Base-by-base conservation (phyloP, 2,329 filamentous ascomycete species). In the Ustulina deusta region DNA sequence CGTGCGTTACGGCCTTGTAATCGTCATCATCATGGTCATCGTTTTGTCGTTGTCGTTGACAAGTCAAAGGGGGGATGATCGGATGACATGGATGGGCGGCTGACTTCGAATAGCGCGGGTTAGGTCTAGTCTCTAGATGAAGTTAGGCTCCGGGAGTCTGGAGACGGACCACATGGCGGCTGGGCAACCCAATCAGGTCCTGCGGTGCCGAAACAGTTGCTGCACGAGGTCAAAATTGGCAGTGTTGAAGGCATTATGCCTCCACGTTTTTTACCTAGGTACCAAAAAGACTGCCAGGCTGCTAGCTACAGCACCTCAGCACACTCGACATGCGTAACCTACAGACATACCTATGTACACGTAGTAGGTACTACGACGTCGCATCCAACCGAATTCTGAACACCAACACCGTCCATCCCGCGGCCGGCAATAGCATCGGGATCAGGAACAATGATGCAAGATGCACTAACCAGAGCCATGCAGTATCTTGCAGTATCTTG, bases 131-230 rank as follows among this genome's bases (percentile, higher is more conserved):
- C n/a, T 17, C 38, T 40, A 13, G 17, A 58, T 46, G 32, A 32
- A 49, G 57, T 51, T 61, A 61, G 44, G 57, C 42, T 40, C 38
- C 38, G 38, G 38, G 38, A 51, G 17, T 44, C 22, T 38, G 57
- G 57, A 20, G 34, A 27, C 25, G n/a, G 36, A 20, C 40, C 51
- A 63, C 36, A 42, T 57, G 52, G 52, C 56, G 13, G 48, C 55
- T 54, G 49, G 48, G 38, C 48, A 60, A 34, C 15, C 63, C 56
- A 61, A 65, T 61, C 40, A 52, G 44, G 20, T 15, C 20, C 52
- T 34, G 17, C 27, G 27, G n/a, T 44, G 6, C 27, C 15, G 22
- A 27, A 17, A 34, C 54, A 25, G 44, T 58, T 57, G 44, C 52
- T 22, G 29, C 38, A 22, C 22, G 20, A 44, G 34, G 34, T 11